Conservation (phyloP, 2,329 filamentous ascomycete genomes). For the Fusarium veterinarium region DNA sequence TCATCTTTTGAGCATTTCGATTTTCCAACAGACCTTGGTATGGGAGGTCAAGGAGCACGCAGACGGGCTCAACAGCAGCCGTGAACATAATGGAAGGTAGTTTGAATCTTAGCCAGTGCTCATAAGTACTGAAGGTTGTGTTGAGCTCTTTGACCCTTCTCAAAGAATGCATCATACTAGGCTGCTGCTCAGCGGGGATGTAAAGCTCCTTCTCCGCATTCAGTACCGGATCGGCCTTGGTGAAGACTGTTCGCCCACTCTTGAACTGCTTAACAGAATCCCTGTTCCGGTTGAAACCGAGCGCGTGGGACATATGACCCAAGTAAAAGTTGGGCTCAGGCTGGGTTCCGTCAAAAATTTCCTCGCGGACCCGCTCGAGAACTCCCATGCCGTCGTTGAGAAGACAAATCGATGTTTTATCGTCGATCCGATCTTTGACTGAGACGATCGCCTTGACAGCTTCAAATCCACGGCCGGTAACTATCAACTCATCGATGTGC, state of each 20-base stretch:
- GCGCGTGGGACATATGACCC: constrained; percentile 66
- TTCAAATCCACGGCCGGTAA: constrained; percentile 70
- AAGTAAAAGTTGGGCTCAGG: constrained; percentile 80
- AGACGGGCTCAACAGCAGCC: constrained; percentile 83
- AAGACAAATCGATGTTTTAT: constrained; percentile 78
- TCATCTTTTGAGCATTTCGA: constrained; percentile 70
- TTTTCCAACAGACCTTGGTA: constrained; percentile 80
- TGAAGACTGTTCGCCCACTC: constrained; percentile 48
- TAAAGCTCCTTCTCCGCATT: constrained; percentile 27
- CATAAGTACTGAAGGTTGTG: constrained; percentile 41
- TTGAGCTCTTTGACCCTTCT: constrained; percentile 37
- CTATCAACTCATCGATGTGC: constrained; percentile 77
- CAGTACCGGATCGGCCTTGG: constrained; percentile 34
- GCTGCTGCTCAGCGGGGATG: constrained; percentile 31
- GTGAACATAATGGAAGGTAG: constrained; percentile 82
- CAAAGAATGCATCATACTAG: constrained; percentile 41
- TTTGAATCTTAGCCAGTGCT: constrained; percentile 74
- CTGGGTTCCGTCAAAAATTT: constrained; percentile 74
- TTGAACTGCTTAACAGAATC: constrained; percentile 55
- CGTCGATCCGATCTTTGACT: constrained; percentile 74
- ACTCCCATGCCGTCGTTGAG: constrained; percentile 86
- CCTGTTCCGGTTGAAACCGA: constrained; percentile 56
- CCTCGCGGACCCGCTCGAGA: constrained; percentile 78
- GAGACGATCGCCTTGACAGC: constrained; percentile 65
- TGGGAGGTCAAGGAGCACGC: constrained; percentile 79